phyloP scores from a whole-genome alignment of 2,329 filamentous ascomycete genomes.

The Cyphellophora europaea region DNA sequence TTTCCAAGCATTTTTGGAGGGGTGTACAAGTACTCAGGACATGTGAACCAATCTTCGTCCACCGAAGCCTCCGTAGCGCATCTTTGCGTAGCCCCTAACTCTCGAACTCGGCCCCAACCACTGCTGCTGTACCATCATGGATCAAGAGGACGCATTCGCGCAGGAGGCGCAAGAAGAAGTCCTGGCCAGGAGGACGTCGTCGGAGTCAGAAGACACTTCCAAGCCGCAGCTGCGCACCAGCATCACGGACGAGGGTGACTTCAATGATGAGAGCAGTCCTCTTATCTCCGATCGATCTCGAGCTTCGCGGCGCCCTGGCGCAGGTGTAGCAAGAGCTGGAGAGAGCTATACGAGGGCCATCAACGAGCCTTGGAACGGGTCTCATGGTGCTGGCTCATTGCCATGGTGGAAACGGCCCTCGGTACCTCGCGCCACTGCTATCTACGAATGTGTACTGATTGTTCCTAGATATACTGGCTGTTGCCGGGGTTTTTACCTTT shows the following conservation, averaged over 20 bases:
- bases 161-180: constrained; percentile 25
- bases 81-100: too few relatives aligned
- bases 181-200: constrained; percentile 1
- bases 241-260: constrained; percentile 5
- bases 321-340: constrained; percentile 8
- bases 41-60: too few relatives aligned
- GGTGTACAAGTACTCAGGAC: too few relatives aligned
- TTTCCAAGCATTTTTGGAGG: too few relatives aligned
- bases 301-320: not conserved
- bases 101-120: too few relatives aligned
- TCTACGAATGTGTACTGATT: too few relatives aligned
- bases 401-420: constrained; percentile 43
- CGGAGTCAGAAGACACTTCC: constrained; percentile 6
- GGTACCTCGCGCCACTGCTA: too few relatives aligned
- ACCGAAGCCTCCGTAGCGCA: too few relatives aligned
- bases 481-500: constrained; percentile 71
- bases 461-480: constrained; percentile 39
- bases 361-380: constrained; percentile 24
- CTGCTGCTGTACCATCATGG: too few relatives aligned
- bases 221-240: not conserved
- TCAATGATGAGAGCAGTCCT: constrained; percentile 19
- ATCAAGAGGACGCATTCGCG: constrained; percentile 25
- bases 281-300: not conserved
- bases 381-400: constrained; percentile 23
- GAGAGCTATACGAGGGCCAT: constrained; percentile 9